A percentile compares a stretch with the other conserved stretches of the same genome.
phyloP scores from a whole-genome alignment of 805 yeast genomes.

The Wickerhamomyces chaumierensis region DNA sequence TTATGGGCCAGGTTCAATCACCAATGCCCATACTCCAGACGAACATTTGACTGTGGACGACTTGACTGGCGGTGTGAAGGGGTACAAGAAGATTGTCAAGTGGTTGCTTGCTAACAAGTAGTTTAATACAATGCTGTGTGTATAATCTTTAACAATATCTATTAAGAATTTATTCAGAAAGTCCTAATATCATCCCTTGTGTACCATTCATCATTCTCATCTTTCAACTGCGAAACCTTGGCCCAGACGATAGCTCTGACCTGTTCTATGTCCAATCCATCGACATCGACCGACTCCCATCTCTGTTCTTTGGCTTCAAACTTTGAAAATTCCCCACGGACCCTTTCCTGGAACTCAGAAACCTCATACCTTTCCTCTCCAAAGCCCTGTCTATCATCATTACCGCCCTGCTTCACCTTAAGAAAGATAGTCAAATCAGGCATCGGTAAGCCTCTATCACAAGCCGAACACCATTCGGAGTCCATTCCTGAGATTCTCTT shows the following conservation, averaged over 20 bases:
- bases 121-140: too few relatives aligned
- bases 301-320: conserved; percentile 25
- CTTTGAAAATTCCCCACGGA: conserved; percentile 44
- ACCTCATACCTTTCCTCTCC: conserved; percentile 93
- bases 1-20: conserved; percentile 59
- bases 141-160: too few relatives aligned
- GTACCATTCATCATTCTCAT: not conserved
- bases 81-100: conserved; percentile 27
- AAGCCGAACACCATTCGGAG: conserved; percentile 65
- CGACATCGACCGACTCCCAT: conserved; percentile 48
- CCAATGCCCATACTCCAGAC: conserved; percentile 47
- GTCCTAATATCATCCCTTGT: not conserved
- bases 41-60: conserved; percentile 41
- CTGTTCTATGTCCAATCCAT: conserved; percentile 41
- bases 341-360: conserved; percentile 60
- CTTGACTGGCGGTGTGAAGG: conserved; percentile 38
- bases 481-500: conserved; percentile 42
- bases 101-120: too few relatives aligned
- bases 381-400: conserved; percentile 55
- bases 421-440: conserved; percentile 82
- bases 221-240: conserved; percentile 10
- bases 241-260: conserved; percentile 40
- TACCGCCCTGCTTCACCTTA: conserved; percentile 34
- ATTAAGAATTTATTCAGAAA: too few relatives aligned
- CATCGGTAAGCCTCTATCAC: conserved; percentile 75